Evolutionary conservation across 768 basidiomycete species (phyloP).

Genomic region (Neoboletus magnificus): DNA sequence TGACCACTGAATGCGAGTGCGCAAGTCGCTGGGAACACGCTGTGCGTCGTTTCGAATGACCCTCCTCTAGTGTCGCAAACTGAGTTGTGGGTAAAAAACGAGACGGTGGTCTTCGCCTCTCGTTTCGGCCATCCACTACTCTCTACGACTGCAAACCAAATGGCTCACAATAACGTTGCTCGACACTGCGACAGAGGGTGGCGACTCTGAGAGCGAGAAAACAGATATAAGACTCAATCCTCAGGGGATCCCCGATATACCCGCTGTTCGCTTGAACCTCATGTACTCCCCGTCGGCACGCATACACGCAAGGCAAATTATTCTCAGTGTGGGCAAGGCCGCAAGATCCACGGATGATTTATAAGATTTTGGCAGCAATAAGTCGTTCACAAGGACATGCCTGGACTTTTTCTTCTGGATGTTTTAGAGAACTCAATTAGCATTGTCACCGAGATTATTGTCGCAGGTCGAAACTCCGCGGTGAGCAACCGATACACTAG

Average conservation of each 20-base stretch:
- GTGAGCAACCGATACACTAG: neutral
- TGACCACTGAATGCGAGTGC: no score
- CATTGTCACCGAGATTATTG: neutral
- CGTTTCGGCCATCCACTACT: no score
- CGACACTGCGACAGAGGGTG: neutral
- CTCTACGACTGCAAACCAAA: no score
- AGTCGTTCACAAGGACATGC: neutral
- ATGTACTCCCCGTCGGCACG: neutral
- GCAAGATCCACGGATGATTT: neutral
- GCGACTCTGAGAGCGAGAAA: neutral
- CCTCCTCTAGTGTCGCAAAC: no score
- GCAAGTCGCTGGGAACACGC: no score
- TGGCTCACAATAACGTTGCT: no score
- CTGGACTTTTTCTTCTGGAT: neutral
- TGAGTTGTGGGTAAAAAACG: no score
- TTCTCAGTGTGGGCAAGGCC: neutral
- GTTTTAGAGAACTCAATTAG: neutral
- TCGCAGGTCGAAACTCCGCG: neutral
- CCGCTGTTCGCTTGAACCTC: neutral
- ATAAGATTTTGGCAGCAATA: neutral
- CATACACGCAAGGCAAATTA: neutral
- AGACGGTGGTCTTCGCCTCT: no score
- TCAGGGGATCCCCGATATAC: neutral
- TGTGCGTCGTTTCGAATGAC: no score
- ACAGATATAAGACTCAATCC: neutral